A percentile compares a stretch with the other conserved stretches of the same genome.
These are phyloP conservation scores for Yamadazyma diospyri DNA, from an alignment of 1,139 yeast genomes.

Conservation along the genomic window DNA sequence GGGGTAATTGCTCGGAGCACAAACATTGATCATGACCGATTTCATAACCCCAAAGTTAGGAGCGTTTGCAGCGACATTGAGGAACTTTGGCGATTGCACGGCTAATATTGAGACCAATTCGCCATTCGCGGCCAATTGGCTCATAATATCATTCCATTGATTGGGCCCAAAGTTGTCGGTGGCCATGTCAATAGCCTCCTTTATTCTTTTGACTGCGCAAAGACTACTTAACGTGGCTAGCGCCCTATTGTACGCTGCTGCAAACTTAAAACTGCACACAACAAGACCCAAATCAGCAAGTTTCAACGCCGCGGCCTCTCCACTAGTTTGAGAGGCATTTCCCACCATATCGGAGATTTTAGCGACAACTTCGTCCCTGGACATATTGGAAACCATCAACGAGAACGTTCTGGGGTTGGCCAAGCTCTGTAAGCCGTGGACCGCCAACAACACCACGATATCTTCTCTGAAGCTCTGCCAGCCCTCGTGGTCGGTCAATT, in stretches of 20 bases:
- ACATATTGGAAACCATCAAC: neutral
- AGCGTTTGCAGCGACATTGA: neutral
- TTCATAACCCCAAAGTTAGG: neutral
- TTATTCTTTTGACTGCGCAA: neutral
- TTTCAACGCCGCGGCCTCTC: neutral
- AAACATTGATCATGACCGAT: neutral
- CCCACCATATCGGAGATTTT: neutral
- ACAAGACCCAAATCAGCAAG: neutral
- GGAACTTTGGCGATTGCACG: constrained; percentile 1
- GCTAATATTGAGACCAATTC: constrained; percentile 1
- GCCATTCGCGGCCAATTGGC: neutral
- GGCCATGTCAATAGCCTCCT: neutral
- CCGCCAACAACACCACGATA: constrained; percentile 2
- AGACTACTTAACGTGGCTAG: neutral
- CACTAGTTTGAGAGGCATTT: neutral
- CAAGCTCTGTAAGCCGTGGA: constrained; percentile 3
- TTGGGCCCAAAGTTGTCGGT: neutral
- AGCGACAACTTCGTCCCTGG: neutral
- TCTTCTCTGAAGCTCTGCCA: constrained; percentile 1
- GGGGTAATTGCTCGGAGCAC: neutral
- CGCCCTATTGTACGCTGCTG: neutral
- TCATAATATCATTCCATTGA: neutral
- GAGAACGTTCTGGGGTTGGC: neutral
- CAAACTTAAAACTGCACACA: neutral
- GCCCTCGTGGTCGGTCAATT: neutral